A percentile compares a stretch with the other conserved stretches of the same genome.
Conservation (phyloP, 495 filamentous ascomycete genomes). For the Tuber indicum region DNA sequence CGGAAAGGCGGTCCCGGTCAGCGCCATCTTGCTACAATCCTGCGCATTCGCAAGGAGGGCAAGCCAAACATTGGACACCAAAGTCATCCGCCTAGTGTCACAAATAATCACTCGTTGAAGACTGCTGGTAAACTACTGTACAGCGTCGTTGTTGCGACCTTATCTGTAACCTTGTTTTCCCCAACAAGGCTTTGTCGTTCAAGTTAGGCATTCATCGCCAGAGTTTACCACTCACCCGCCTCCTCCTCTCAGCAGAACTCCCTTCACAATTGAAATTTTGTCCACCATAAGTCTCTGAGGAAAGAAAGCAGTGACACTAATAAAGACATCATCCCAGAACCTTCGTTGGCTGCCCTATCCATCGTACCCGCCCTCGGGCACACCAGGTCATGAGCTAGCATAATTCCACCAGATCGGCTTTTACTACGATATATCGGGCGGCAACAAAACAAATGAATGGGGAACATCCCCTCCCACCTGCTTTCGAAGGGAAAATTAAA, state of each 20-base stretch:
- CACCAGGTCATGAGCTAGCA: background rate
- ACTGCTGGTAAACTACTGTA: background rate
- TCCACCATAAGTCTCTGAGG: background rate
- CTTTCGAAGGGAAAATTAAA: background rate
- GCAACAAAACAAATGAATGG: background rate
- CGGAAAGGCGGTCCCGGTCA: background rate
- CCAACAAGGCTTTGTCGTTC: background rate
- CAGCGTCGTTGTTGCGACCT: background rate
- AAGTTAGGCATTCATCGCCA: background rate
- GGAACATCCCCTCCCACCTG: background rate
- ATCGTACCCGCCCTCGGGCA: background rate
- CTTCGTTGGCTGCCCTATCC: background rate
- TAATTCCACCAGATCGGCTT: background rate
- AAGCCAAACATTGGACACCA: background rate
- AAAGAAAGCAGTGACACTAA: background rate
- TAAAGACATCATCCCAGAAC: background rate
- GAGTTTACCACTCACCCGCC: background rate
- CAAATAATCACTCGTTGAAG: background rate
- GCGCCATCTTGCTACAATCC: background rate
- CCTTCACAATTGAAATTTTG: background rate
- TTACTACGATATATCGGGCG: conserved; percentile 5
- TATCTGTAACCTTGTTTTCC: background rate
- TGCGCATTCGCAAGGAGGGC: background rate
- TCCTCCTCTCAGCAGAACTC: background rate
- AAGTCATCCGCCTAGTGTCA: background rate